Base-by-base conservation (phyloP, 1,139 yeast species). In the Sugiyamaella novakii region DNA sequence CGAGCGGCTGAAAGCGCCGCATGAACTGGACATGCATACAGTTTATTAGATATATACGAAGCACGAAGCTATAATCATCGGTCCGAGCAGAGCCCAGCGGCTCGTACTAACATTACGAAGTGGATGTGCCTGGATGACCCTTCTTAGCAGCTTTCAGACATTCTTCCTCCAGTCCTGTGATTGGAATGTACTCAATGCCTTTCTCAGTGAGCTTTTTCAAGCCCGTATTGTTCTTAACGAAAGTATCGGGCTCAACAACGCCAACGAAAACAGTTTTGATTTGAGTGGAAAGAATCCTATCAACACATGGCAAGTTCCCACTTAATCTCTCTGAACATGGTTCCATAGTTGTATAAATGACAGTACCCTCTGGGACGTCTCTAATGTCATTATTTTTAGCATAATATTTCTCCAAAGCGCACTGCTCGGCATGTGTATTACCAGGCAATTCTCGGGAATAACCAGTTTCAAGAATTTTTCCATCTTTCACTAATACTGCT, bases 391-490 rank as follows among this genome's bases (percentile, higher is more conserved):
- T 78, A 27, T 57, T 53, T n/a, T 61, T 58, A 17, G 63, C 46
- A 58, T 75, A 81, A 59, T 83, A 85, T 65, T 94, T 94, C 39
- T 83, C 86, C 51, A 94, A 67, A 0, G 97, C 97, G 71, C 95
- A 85, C 63, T 94, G 97, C 63, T 94, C 99, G 1, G 98, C 98
- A 66, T 94, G 99, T 0, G 99, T 94, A 64, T 94, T 94, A 0
- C 98, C 98, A 14, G 86, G 87, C 2, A 92, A 70, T 64, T 94
- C 98, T 52, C 98, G 75, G 0, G 98, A 87, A 61, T 80, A 87
- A 0, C 99, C 99, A 0, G 88, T 83, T 7, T 85, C 75, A 14
- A 94, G 64, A 0, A 92, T 72, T 47, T 78, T 65, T 7, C 85
- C 87, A 45, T 81, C 78, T 51, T 78, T 71, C 0, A 84, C 95